Evolutionary conservation across 495 filamentous ascomycete genomes (phyloP).

Genomic region (Clavariopsis aquatica): DNA sequence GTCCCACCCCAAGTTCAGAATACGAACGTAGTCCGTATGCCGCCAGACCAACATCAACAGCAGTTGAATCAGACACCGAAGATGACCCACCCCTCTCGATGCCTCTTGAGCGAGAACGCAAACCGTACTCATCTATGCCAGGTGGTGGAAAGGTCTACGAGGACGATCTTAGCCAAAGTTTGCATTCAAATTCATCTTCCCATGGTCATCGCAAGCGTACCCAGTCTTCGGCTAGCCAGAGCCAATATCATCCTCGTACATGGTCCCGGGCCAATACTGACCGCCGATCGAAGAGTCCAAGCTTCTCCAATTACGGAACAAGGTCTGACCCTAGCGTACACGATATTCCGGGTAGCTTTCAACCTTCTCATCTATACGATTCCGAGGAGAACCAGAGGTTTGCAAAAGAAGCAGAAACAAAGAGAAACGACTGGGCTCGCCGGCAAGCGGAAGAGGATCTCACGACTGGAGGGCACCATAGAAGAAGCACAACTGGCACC

Average conservation of each 20-base stretch:
- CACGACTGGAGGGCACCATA: neutral
- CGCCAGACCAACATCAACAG: slow-evolving; percentile 43
- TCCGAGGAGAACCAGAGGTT: slow-evolving; percentile 33
- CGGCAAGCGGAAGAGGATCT: slow-evolving; percentile 34
- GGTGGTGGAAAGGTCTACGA: slow-evolving; percentile 60
- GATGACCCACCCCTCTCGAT: slow-evolving; percentile 50
- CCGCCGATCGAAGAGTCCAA: slow-evolving; percentile 33
- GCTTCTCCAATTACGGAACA: slow-evolving; percentile 30
- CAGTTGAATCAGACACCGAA: slow-evolving; percentile 50
- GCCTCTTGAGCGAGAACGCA: slow-evolving; percentile 63
- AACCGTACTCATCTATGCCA: slow-evolving; percentile 60
- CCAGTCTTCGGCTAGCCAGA: slow-evolving; percentile 31
- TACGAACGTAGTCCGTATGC: slow-evolving; percentile 56
- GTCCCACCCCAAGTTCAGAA: slow-evolving; percentile 44
- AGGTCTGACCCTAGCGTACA: slow-evolving; percentile 31
- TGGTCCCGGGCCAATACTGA: slow-evolving; percentile 21
- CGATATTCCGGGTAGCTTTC: slow-evolving; percentile 30
- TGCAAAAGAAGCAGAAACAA: slow-evolving; percentile 30
- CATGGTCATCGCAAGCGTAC: slow-evolving; percentile 25
- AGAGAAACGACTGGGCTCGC: slow-evolving; percentile 33
- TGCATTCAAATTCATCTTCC: slow-evolving; percentile 21
- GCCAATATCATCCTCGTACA: slow-evolving; percentile 33
- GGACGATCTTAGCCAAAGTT: slow-evolving; percentile 40
- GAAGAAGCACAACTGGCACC: slow-evolving; percentile 17
- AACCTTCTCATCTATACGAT: slow-evolving; percentile 28